Conservation (phyloP, 768 basidiomycete species). For the Suillus bovinus region DNA sequence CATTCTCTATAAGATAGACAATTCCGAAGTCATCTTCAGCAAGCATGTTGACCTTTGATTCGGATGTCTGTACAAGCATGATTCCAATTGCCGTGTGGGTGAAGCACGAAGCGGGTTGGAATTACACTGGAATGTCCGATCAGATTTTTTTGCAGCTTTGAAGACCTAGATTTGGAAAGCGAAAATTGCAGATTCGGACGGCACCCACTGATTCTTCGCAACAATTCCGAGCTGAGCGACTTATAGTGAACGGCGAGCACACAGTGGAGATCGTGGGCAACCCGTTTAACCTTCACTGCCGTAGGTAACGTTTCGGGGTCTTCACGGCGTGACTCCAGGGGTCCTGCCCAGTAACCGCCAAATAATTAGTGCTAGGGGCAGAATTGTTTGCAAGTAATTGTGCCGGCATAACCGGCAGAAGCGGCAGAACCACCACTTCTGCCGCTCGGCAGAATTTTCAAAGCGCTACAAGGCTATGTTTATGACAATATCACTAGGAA, state of each 20-base stretch:
- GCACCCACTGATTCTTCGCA: background rate
- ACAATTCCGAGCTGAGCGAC: background rate
- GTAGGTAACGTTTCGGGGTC: slow-evolving; percentile 1
- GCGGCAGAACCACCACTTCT: too few relatives aligned
- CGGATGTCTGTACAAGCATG: slow-evolving; percentile 20
- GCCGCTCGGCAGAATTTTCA: too few relatives aligned
- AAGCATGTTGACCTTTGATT: slow-evolving; percentile 20
- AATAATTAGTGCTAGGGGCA: too few relatives aligned
- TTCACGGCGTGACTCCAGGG: background rate
- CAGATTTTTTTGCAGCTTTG: background rate
- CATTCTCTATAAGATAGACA: slow-evolving; percentile 77
- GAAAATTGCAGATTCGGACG: background rate
- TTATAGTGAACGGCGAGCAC: background rate
- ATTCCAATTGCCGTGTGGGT: slow-evolving; percentile 1
- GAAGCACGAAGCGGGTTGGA: slow-evolving; percentile 10
- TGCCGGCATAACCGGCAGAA: too few relatives aligned
- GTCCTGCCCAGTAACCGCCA: background rate
- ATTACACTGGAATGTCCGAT: slow-evolving; percentile 6
- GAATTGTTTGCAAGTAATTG: too few relatives aligned
- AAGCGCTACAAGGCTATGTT: too few relatives aligned
- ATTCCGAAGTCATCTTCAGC: slow-evolving; percentile 73
- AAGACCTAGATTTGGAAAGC: background rate
- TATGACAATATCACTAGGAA: too few relatives aligned
- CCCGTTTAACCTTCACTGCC: background rate
- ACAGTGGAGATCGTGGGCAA: background rate